These are phyloP conservation scores for Furcasterigmium sp. DNA, from an alignment of 2,329 filamentous ascomycete genomes.

Conservation along the genomic window DNA sequence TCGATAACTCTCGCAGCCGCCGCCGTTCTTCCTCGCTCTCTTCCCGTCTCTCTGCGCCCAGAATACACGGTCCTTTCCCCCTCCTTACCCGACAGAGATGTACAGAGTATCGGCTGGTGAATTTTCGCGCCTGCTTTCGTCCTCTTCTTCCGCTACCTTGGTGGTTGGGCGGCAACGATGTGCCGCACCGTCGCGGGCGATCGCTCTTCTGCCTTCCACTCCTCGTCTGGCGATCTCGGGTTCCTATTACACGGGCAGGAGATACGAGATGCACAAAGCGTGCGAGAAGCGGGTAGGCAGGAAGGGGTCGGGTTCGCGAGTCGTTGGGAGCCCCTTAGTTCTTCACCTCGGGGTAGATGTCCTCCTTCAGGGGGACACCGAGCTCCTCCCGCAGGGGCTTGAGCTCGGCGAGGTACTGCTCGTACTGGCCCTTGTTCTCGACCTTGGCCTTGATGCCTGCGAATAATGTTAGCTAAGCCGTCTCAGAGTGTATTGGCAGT, in stretches of 20 bases:
- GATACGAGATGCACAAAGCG: too few species aligned
- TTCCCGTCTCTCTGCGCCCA: too few species aligned
- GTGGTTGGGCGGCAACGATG: too few species aligned
- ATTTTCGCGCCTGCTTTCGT: neutral
- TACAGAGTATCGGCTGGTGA: neutral
- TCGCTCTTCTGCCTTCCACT: neutral
- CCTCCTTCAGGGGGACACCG: slow-evolving; percentile 85
- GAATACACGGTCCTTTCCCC: too few species aligned
- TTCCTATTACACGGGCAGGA: too few species aligned
- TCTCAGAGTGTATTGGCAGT: slow-evolving; percentile 1
- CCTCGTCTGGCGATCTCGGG: neutral
- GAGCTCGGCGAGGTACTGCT: slow-evolving; percentile 92
- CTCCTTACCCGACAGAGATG: neutral
- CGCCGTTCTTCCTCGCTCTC: neutral
- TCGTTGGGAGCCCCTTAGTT: slow-evolving; percentile 26
- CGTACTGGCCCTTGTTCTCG: slow-evolving; percentile 96
- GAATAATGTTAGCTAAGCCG: slow-evolving; percentile 3
- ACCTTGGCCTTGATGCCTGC: slow-evolving; percentile 98
- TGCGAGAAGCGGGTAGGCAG: slow-evolving; percentile 1
- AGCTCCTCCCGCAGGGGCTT: slow-evolving; percentile 91
- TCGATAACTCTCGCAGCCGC: too few species aligned
- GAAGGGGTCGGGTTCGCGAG: too few species aligned
- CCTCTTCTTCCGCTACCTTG: neutral
- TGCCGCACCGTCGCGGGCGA: neutral
- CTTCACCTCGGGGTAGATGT: slow-evolving; percentile 71